Percentiles rank a stretch among this genome's conserved stretches.
phyloP scores from a whole-genome alignment of 1,284 basidiomycete genomes.

The Trametes versicolor region DNA sequence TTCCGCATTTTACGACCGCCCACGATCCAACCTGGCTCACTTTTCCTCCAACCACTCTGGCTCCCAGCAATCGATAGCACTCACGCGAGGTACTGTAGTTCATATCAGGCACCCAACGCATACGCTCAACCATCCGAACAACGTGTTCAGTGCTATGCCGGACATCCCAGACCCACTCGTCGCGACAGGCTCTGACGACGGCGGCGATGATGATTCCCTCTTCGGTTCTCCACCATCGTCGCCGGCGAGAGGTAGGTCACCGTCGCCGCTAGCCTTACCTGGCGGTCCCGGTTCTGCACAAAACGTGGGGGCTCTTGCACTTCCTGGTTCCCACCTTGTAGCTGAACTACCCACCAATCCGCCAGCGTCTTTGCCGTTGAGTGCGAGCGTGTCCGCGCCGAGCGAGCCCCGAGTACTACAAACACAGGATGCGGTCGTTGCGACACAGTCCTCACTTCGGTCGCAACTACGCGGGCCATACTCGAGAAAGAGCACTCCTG shows the following conservation, averaged over 20 bases:
- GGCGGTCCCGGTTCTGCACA: conserved; percentile 58
- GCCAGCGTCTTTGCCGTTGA: conserved; percentile 70
- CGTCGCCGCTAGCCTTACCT: conserved; percentile 64
- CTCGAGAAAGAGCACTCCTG: conserved; percentile 25
- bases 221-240: conserved; percentile 83
- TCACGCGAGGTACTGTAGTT: conserved; percentile 30
- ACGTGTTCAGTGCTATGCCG: conserved; percentile 33
- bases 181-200: conserved; percentile 35
- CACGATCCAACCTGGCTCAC: conserved; percentile 26
- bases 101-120: neutral
- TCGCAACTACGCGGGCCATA: conserved; percentile 27
- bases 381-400: conserved; percentile 35
- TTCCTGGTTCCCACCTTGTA: conserved; percentile 88
- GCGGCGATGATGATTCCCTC: conserved; percentile 73
- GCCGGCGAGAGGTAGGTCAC: conserved; percentile 79
- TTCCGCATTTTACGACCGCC: neutral
- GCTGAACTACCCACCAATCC: conserved; percentile 83
- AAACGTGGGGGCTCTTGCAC: conserved; percentile 96
- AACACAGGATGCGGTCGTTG: conserved; percentile 14
- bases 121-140: conserved; percentile 8
- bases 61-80: conserved; percentile 34
- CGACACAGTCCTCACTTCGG: conserved; percentile 13
- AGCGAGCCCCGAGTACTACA: conserved; percentile 19
- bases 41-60: conserved; percentile 13
- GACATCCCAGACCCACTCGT: conserved; percentile 16